A percentile compares a stretch with the other conserved stretches of the same genome.
These are phyloP conservation scores for Striga asiatica DNA, from an alignment of 257 asterid genomes.

Conservation along the genomic window DNA sequence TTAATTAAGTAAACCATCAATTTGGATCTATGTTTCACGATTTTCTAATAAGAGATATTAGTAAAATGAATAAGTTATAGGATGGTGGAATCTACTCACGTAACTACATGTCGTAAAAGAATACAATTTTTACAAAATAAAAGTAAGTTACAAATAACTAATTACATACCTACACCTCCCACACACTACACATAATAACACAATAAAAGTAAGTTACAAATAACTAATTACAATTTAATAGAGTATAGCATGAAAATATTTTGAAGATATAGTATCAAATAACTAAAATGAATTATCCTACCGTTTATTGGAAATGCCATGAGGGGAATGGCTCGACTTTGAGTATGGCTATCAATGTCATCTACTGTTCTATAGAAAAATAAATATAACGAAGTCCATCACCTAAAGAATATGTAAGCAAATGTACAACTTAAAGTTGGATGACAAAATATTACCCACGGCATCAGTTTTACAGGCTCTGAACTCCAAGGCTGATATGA, in stretches of 20 bases:
- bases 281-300: constrained; percentile 15
- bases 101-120: too few relatives aligned
- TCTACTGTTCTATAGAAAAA: constrained; percentile 14
- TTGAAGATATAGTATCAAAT: neutral
- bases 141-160: neutral
- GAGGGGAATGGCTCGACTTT: constrained; percentile 21
- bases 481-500: constrained; percentile 74
- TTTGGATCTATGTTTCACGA: too few relatives aligned
- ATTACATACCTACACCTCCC: too few relatives aligned
- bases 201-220: neutral
- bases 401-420: constrained; percentile 4
- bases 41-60: too few relatives aligned
- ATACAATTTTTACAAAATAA: too few relatives aligned
- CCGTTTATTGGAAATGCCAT: constrained; percentile 13
- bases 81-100: too few relatives aligned
- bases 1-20: too few relatives aligned
- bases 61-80: too few relatives aligned
- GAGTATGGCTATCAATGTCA: constrained; percentile 16
- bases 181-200: neutral
- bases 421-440: neutral
- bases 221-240: neutral
- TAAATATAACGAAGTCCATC: constrained; percentile 1
- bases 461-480: constrained; percentile 87
- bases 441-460: constrained; percentile 59
- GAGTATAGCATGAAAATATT: neutral